Base-by-base conservation (phyloP, 2,329 filamentous ascomycete species). In the Reticulascus tulasneorum region DNA sequence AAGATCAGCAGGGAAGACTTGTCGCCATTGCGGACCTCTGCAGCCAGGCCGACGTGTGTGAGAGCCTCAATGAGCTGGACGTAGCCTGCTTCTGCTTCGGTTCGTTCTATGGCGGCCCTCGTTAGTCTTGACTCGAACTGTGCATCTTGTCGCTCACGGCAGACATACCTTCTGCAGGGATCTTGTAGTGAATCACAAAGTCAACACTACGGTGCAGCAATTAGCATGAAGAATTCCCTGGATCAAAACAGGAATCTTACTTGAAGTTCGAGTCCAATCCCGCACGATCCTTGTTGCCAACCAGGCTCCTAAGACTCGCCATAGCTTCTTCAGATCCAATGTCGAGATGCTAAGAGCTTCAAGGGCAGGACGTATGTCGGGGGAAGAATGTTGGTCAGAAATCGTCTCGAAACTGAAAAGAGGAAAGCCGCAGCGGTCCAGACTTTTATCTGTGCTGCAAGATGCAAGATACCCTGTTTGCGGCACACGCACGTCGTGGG, bases 21-120 rank as follows among this genome's bases (percentile, higher is more conserved):
- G 47, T 84, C 79, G 38, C 88, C 89, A 51, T 82, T 79, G 46
- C 93, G 85, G 33, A 95, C 90, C 63, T 96, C 88, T 9, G 86
- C 89, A 26, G 84, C 79, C 44, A 97, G 73, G n/a, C 91, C 90
- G 28, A 90, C 85, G 31, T 73, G 69, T 21, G 84, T 79, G 24
- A 98, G 75, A 24, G 80, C 77, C 51, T 84, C 68, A 51, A 94
- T 74, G 25, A 97, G 79, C 53, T 83, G 79, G 46, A 84, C 77
- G 56, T 95, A 95, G 49, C 82, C 75, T 12, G 79, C 76, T 55
- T 84, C 77, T 12, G 89, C 86, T 56, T 84, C 71, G 24, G 68
- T 63, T 50, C 77, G 79, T 49, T 83, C 86, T 88, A 49, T 35
- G 36, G 10, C 38, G 29, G 18, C n/a, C n/a, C 19, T n/a, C 5